Conservation (phyloP, 1,139 yeast genomes). For the Candida albicans region DNA sequence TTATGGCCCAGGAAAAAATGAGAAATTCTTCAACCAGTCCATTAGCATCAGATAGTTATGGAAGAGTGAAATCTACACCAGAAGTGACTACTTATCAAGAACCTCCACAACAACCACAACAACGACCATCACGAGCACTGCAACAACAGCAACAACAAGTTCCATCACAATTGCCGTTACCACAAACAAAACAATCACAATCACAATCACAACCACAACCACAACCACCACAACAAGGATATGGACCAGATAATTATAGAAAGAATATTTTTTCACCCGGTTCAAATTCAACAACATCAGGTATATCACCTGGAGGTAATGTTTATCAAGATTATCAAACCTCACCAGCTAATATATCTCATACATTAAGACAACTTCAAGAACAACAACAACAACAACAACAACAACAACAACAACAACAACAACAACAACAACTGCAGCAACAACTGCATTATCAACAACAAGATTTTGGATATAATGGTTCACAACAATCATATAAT, state of each 20-base stretch:
- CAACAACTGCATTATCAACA: constrained; percentile 7
- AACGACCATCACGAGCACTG: constrained; percentile 6
- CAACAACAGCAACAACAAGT: constrained; percentile 8
- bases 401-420: constrained; percentile 5
- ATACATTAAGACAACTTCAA: constrained; percentile 1
- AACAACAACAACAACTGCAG: constrained; percentile 3
- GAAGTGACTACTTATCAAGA: no score
- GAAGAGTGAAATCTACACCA: not conserved
- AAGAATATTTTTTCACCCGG: constrained; percentile 14
- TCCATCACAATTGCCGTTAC: no score
- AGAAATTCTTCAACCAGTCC: not conserved
- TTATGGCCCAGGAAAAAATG: constrained; percentile 9
- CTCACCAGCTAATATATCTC: constrained; percentile 6
- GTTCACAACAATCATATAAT: no score
- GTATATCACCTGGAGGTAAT: constrained; percentile 35
- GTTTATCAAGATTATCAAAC: constrained; percentile 18
- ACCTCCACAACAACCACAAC: constrained; percentile 9
- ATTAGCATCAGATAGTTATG: constrained; percentile 6
- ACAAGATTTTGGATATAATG: not conserved
- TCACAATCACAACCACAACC: constrained; percentile 8
- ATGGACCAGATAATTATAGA: not conserved
- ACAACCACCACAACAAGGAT: constrained; percentile 6
- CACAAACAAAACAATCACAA: constrained; percentile 7
- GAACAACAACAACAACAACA: constrained; percentile 7
- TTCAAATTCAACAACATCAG: constrained; percentile 22